These are phyloP conservation scores for Arabidopsis hybrid DNA, from an alignment of 441 rosid genomes.

Conservation along the genomic window DNA sequence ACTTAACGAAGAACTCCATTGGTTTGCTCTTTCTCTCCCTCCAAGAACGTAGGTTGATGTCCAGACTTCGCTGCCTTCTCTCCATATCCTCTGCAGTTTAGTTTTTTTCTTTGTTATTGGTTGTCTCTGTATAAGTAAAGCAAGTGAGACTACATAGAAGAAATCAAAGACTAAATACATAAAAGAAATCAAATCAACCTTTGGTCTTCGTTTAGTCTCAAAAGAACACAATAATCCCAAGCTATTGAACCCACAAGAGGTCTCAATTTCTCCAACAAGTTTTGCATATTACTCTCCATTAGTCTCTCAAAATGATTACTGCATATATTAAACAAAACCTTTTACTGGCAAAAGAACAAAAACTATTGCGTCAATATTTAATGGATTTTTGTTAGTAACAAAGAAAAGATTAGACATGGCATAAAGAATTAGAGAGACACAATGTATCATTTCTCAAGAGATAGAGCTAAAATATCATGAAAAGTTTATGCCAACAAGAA, in stretches of 20 bases:
- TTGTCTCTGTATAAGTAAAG: too few species aligned
- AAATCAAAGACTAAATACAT: too few species aligned
- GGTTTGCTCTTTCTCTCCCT: too few species aligned
- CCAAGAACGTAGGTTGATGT: too few species aligned
- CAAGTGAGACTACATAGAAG: too few species aligned
- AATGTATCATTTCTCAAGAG: conserved; percentile 35
- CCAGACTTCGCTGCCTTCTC: too few species aligned
- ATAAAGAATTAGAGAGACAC: conserved; percentile 20
- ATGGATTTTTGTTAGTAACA: too few species aligned
- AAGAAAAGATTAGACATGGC: neutral
- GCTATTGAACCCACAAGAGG: conserved; percentile 70
- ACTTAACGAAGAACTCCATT: too few species aligned
- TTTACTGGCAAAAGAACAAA: neutral
- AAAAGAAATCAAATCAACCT: conserved; percentile 53
- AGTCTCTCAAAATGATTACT: conserved; percentile 12
- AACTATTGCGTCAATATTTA: neutral
- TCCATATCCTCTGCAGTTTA: too few species aligned
- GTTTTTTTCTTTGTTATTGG: too few species aligned
- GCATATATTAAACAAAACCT: neutral
- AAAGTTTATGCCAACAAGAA: conserved; percentile 33
- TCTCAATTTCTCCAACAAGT: conserved; percentile 73
- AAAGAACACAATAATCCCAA: conserved; percentile 86
- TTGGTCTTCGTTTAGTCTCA: conserved; percentile 84
- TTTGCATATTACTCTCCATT: conserved; percentile 53
- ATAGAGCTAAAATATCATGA: conserved; percentile 33